A percentile compares a stretch with the other conserved stretches of the same genome.
Evolutionary conservation across 805 yeast species (phyloP).

Genomic region (Barnettozyma vustinii): DNA sequence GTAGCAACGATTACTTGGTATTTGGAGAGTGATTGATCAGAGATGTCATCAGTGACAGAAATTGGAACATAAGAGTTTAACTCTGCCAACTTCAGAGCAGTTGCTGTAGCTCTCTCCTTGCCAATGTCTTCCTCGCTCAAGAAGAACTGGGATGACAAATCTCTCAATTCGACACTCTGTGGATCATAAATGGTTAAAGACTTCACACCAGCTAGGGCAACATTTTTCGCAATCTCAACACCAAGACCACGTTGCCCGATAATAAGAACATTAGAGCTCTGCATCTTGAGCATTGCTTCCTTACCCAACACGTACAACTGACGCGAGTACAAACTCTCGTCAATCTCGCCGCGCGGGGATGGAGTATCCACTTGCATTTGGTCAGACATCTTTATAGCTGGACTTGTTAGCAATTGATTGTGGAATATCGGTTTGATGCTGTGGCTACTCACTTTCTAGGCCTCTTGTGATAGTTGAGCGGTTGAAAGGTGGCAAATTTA

Average conservation of each 20-base stretch:
- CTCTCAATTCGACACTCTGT: slow-evolving; percentile 54
- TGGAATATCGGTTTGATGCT: background rate
- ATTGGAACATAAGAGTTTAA: slow-evolving; percentile 90
- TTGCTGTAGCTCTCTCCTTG: slow-evolving; percentile 64
- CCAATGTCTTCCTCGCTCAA: slow-evolving; percentile 71
- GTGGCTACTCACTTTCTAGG: background rate
- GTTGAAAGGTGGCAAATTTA: background rate
- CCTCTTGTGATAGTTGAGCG: background rate
- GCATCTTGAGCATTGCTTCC: slow-evolving; percentile 98
- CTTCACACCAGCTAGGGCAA: slow-evolving; percentile 96
- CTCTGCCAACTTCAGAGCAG: slow-evolving; percentile 67
- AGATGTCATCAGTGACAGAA: slow-evolving; percentile 50
- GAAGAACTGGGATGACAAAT: slow-evolving; percentile 88
- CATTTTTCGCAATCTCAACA: slow-evolving; percentile 92
- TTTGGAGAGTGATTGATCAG: slow-evolving; percentile 45
- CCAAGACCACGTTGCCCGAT: slow-evolving; percentile 93
- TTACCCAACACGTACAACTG: slow-evolving; percentile 95
- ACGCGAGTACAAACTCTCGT: slow-evolving; percentile 92
- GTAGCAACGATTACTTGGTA: slow-evolving; percentile 88
- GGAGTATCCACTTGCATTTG: slow-evolving; percentile 41
- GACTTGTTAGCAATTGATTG: background rate
- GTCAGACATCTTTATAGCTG: slow-evolving; percentile 22
- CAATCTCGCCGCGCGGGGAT: slow-evolving; percentile 49
- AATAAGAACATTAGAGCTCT: slow-evolving; percentile 83
- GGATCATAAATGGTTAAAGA: slow-evolving; percentile 85